These are phyloP conservation scores for Rhodotorula sphaerocarpa DNA, from an alignment of 768 basidiomycete genomes.

Conservation along the genomic window DNA sequence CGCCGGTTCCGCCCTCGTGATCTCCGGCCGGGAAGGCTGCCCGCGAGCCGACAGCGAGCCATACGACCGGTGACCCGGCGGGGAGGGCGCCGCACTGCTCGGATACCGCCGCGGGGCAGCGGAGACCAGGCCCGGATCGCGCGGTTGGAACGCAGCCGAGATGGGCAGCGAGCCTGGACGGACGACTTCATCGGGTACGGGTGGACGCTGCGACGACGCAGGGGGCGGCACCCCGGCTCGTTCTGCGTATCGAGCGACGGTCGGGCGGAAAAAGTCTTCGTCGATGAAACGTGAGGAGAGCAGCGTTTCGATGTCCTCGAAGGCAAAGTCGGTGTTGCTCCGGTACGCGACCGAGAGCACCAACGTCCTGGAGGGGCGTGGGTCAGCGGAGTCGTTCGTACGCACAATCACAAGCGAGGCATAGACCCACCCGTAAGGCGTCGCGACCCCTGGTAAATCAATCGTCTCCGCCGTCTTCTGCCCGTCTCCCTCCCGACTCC, in stretches of 20 bases:
- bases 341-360: slow-evolving; percentile 33
- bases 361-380: slow-evolving; percentile 13
- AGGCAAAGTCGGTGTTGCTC: slow-evolving; percentile 33
- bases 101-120: no score
- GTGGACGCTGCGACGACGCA: neutral
- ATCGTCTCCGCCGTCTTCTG: slow-evolving; percentile 10
- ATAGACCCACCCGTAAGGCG: slow-evolving; percentile 32
- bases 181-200: neutral
- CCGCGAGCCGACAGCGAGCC: no score
- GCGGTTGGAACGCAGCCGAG: neutral
- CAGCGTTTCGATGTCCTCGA: slow-evolving; percentile 39
- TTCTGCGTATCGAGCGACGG: slow-evolving; percentile 19
- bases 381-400: no score
- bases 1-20: no score
- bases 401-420: no score
- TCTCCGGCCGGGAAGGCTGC: no score
- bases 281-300: slow-evolving; percentile 39
- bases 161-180: slow-evolving; percentile 31
- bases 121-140: neutral
- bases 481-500: neutral
- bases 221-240: neutral
- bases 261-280: slow-evolving; percentile 40
- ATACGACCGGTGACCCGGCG: no score
- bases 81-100: no score
- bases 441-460: slow-evolving; percentile 24